Evolutionary conservation across 2,329 filamentous ascomycete genomes (phyloP).

Genomic region (Aspergillus thermomutatus): DNA sequence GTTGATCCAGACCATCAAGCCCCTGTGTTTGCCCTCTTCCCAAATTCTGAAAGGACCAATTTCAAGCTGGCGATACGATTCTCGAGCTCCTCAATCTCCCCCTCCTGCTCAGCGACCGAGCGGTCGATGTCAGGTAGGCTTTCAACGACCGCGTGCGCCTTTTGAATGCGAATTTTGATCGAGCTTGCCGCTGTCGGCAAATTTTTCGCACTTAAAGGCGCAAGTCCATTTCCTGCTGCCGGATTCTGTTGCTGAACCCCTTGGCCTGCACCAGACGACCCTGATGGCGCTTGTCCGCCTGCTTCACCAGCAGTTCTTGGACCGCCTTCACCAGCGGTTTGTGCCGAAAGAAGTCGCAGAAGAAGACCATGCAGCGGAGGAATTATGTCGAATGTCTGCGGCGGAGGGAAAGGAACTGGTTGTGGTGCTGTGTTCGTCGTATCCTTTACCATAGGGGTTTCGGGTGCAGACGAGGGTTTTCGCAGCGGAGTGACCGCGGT

Average conservation of each 20-base stretch:
- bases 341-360: slow-evolving; percentile 62
- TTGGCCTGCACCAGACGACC: slow-evolving; percentile 7
- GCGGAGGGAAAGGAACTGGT: slow-evolving; percentile 60
- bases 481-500: slow-evolving; percentile 42
- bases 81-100: slow-evolving; percentile 43
- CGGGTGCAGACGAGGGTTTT: slow-evolving; percentile 32
- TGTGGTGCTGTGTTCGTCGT: slow-evolving; percentile 44
- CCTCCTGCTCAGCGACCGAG: slow-evolving; percentile 43
- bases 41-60: slow-evolving; percentile 41
- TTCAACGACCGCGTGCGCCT: slow-evolving; percentile 57
- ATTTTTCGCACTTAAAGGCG: slow-evolving; percentile 66
- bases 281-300: slow-evolving; percentile 21
- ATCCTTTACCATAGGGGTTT: slow-evolving; percentile 31
- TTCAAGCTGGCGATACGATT: slow-evolving; percentile 37
- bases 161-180: slow-evolving; percentile 79
- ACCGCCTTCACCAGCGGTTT: slow-evolving; percentile 37
- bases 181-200: slow-evolving; percentile 73
- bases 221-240: slow-evolving; percentile 27
- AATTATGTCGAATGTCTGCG: slow-evolving; percentile 80
- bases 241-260: slow-evolving; percentile 23
- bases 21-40: slow-evolving; percentile 24
- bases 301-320: slow-evolving; percentile 19
- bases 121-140: slow-evolving; percentile 44
- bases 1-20: neutral
- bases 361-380: slow-evolving; percentile 78